Conservation (phyloP, 306 rosid species). For the Begonia peltatifolia region DNA sequence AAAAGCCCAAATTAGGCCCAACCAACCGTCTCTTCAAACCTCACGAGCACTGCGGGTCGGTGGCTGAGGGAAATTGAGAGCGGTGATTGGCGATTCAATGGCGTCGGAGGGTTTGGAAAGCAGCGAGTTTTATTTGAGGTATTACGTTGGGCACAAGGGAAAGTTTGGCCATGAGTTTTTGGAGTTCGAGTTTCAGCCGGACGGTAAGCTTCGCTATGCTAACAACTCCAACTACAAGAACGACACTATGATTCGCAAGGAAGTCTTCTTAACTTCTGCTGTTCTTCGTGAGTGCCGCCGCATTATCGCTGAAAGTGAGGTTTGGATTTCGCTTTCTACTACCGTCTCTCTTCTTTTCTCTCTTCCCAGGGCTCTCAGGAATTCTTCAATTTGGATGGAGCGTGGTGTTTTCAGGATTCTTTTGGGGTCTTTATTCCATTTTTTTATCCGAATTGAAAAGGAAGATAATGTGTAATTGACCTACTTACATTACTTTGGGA, state of each 20-base stretch:
- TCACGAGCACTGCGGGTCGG: no score
- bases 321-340: background rate
- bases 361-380: constrained; percentile 7
- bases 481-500: no score
- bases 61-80: background rate
- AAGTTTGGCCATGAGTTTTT: constrained; percentile 88
- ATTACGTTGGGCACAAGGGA: constrained; percentile 89
- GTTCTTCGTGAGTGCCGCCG: constrained; percentile 89
- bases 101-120: constrained; percentile 39
- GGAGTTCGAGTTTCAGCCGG: constrained; percentile 88
- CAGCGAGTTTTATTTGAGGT: constrained; percentile 67
- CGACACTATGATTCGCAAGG: constrained; percentile 96
- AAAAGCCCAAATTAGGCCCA: no score
- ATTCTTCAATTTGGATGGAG: background rate
- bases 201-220: constrained; percentile 92
- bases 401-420: no score
- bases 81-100: constrained; percentile 12
- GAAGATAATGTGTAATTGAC: no score
- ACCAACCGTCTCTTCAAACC: no score
- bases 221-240: constrained; percentile 98
- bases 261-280: constrained; percentile 85
- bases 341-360: background rate
- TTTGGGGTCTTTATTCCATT: no score
- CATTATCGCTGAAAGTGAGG: constrained; percentile 85
- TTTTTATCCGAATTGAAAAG: no score